Conservation (phyloP, 2,329 filamentous ascomycete species). For the Aureobasidium musti region DNA sequence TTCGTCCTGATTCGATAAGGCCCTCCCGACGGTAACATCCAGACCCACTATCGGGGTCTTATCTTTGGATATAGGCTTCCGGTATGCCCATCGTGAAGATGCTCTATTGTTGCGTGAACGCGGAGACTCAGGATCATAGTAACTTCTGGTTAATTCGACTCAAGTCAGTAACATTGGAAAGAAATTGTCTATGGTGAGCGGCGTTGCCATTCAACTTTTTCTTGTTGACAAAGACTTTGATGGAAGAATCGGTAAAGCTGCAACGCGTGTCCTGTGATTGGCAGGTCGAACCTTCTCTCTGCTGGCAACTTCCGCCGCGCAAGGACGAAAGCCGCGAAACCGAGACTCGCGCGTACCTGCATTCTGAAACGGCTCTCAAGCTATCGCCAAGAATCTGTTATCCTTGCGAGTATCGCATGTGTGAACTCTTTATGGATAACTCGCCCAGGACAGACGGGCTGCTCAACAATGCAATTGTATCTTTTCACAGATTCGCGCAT, state of each 20-base stretch:
- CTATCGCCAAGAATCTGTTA: slow-evolving; percentile 8
- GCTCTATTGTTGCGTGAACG: background rate
- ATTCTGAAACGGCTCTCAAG: slow-evolving; percentile 18
- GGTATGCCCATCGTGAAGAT: background rate
- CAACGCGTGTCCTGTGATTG: slow-evolving; percentile 19
- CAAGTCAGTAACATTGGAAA: too few relatives aligned
- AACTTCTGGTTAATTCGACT: background rate
- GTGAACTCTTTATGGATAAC: background rate
- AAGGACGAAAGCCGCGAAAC: slow-evolving; percentile 20
- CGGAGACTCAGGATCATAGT: background rate
- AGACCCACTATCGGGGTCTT: slow-evolving; percentile 27
- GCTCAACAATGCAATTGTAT: background rate
- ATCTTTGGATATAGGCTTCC: slow-evolving; percentile 23
- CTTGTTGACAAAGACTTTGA: slow-evolving; percentile 22
- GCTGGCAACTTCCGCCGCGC: slow-evolving; percentile 24
- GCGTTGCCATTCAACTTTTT: slow-evolving; percentile 15
- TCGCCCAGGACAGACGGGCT: background rate
- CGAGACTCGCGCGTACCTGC: slow-evolving; percentile 23
- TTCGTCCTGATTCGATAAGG: slow-evolving; percentile 29
- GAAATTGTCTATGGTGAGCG: background rate
- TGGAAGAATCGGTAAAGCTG: slow-evolving; percentile 5
- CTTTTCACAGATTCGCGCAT: background rate
- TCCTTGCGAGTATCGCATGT: background rate
- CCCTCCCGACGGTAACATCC: slow-evolving; percentile 23
- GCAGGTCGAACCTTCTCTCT: background rate